Percentiles rank a stretch among this genome's conserved stretches.
Conservation (phyloP, 75 land plant species). For the Isoetes taiwanensis region DNA sequence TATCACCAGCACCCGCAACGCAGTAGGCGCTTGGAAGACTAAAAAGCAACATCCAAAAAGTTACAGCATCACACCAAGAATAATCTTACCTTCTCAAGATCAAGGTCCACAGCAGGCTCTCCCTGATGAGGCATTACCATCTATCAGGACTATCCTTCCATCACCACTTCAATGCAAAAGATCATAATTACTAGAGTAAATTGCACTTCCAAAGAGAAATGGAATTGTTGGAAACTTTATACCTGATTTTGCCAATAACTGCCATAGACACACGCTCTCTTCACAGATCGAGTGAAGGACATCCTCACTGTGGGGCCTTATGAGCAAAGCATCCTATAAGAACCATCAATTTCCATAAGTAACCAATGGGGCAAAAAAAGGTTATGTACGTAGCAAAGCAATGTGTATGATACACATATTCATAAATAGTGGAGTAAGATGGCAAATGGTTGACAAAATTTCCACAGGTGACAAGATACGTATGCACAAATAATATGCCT, state of each 20-base stretch:
- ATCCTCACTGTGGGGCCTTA: slow-evolving; percentile 57
- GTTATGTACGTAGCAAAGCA: too few species aligned
- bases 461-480: too few species aligned
- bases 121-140: slow-evolving; percentile 49
- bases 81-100: slow-evolving; percentile 79
- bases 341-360: neutral
- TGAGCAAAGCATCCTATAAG: slow-evolving; percentile 66
- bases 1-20: slow-evolving; percentile 60
- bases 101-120: slow-evolving; percentile 70
- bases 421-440: too few species aligned
- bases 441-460: too few species aligned
- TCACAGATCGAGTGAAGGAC: slow-evolving; percentile 60
- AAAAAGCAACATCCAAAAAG: too few species aligned
- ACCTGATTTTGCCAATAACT: slow-evolving; percentile 76
- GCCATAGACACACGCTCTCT: slow-evolving; percentile 96
- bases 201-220: neutral
- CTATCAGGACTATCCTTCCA: slow-evolving; percentile 58
- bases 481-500: too few species aligned
- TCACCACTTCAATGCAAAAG: slow-evolving; percentile 42
- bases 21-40: too few species aligned
- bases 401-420: too few species aligned
- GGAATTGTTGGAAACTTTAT: neutral
- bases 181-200: too few species aligned
- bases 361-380: neutral
- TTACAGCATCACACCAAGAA: too few species aligned